Conservation (phyloP, 2,329 filamentous ascomycete genomes). For the Amesomyces nigricolor region DNA sequence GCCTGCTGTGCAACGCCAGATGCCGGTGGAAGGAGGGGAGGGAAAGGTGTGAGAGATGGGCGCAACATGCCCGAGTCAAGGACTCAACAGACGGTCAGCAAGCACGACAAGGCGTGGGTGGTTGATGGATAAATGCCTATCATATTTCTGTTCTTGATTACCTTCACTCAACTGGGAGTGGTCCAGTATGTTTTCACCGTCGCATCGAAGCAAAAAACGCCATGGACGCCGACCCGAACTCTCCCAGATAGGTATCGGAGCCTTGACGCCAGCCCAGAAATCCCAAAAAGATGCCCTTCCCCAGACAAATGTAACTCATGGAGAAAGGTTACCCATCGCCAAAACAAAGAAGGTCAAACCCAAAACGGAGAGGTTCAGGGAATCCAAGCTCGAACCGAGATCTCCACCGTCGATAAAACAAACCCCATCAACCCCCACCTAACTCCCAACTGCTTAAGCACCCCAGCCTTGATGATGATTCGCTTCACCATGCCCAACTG, state of each 20-base stretch:
- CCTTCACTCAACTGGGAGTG: too few relatives aligned
- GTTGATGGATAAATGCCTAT: too few relatives aligned
- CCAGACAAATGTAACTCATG: too few relatives aligned
- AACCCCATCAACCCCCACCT: neutral
- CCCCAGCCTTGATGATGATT: neutral
- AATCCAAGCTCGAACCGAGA: neutral
- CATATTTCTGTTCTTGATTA: too few relatives aligned
- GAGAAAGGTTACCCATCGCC: neutral
- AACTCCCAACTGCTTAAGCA: neutral
- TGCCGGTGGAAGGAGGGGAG: too few relatives aligned
- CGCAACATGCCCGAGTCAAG: too few relatives aligned
- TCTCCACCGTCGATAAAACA: constrained; percentile 1
- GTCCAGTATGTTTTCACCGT: neutral
- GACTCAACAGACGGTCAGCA: too few relatives aligned
- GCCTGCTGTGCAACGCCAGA: too few relatives aligned
- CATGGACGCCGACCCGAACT: neutral
- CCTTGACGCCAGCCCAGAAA: neutral
- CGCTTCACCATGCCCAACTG: neutral
- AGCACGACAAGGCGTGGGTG: too few relatives aligned
- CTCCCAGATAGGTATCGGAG: constrained; percentile 7
- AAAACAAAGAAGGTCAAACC: neutral
- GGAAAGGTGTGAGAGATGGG: too few relatives aligned
- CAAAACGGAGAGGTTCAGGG: neutral
- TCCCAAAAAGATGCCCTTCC: neutral
- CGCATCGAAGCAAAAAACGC: constrained; percentile 4